Percentiles rank a stretch among this genome's conserved stretches.
These are phyloP conservation scores for Botrytis elliptica DNA, from an alignment of 2,329 filamentous ascomycete species.

Conservation along the genomic window DNA sequence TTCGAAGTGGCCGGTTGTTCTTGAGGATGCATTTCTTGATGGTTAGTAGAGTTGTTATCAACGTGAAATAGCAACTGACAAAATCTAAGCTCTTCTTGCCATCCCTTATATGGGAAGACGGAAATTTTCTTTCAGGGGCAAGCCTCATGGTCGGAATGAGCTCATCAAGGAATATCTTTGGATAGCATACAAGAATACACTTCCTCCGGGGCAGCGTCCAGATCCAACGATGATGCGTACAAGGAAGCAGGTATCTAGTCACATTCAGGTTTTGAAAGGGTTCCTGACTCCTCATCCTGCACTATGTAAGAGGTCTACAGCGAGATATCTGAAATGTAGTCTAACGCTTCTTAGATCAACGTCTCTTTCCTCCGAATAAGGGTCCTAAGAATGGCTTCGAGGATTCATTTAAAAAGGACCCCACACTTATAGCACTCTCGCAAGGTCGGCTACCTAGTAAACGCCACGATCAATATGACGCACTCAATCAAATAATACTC, in stretches of 20 bases:
- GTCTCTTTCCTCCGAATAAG: slow-evolving; percentile 56
- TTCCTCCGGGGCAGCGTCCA: slow-evolving; percentile 48
- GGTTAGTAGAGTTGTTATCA: slow-evolving; percentile 46
- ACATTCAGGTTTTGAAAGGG: slow-evolving; percentile 69
- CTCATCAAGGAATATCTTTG: slow-evolving; percentile 68
- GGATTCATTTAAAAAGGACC: slow-evolving; percentile 63
- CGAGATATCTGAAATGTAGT: not conserved
- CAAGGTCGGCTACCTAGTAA: slow-evolving; percentile 41
- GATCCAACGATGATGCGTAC: slow-evolving; percentile 47
- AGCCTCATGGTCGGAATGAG: slow-evolving; percentile 67
- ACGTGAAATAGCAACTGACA: not conserved
- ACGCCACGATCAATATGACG: slow-evolving; percentile 27
- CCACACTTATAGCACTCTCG: slow-evolving; percentile 60
- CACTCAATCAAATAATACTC: slow-evolving; percentile 24
- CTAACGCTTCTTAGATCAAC: slow-evolving; percentile 42
- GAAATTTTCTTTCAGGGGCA: slow-evolving; percentile 64
- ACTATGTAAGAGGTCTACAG: slow-evolving; percentile 49
- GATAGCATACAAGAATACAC: slow-evolving; percentile 44
- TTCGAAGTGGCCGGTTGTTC: slow-evolving; percentile 59
- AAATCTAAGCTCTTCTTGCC: slow-evolving; percentile 54
- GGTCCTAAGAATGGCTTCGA: slow-evolving; percentile 53
- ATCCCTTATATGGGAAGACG: slow-evolving; percentile 66
- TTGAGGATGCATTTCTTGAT: slow-evolving; percentile 67
- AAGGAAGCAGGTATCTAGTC: slow-evolving; percentile 66
- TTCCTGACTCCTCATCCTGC: slow-evolving; percentile 62